These are phyloP conservation scores for Colletotrichum sp. DNA, from an alignment of 2,329 filamentous ascomycete genomes.

Conservation along the genomic window DNA sequence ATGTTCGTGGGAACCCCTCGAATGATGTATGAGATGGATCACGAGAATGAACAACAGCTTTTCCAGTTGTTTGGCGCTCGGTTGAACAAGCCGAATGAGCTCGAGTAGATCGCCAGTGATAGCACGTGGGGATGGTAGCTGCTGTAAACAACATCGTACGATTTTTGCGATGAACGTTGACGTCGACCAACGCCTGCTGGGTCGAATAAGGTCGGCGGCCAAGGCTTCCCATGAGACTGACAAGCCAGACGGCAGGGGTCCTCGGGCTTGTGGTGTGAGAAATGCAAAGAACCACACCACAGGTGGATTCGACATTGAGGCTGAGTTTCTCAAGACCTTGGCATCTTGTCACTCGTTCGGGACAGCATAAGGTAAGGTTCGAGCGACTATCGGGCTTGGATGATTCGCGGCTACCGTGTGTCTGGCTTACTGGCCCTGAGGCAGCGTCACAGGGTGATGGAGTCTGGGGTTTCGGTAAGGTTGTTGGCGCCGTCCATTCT, in stretches of 20 bases:
- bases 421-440: background rate
- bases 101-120: slow-evolving; percentile 11
- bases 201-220: background rate
- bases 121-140: slow-evolving; percentile 11
- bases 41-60: background rate
- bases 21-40: slow-evolving; percentile 1
- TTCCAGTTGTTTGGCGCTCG: slow-evolving; percentile 6
- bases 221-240: slow-evolving; percentile 4
- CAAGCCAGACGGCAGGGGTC: background rate
- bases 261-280: background rate
- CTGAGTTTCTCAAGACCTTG: slow-evolving; percentile 10
- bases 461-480: slow-evolving; percentile 2
- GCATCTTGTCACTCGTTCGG: background rate
- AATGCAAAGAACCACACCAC: slow-evolving; percentile 5
- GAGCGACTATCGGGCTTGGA: background rate
- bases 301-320: slow-evolving; percentile 3
- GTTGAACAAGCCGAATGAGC: slow-evolving; percentile 13
- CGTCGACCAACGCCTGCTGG: background rate
- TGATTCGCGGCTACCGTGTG: background rate
- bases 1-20: background rate
- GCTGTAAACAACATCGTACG: slow-evolving; percentile 21
- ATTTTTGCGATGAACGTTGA: slow-evolving; percentile 21
- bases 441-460: background rate
- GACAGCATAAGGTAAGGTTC: background rate
- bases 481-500: slow-evolving; percentile 4